Evolutionary conservation across 208 protist genomes (phyloP).

Genomic region (Trypanosoma rangeli): DNA sequence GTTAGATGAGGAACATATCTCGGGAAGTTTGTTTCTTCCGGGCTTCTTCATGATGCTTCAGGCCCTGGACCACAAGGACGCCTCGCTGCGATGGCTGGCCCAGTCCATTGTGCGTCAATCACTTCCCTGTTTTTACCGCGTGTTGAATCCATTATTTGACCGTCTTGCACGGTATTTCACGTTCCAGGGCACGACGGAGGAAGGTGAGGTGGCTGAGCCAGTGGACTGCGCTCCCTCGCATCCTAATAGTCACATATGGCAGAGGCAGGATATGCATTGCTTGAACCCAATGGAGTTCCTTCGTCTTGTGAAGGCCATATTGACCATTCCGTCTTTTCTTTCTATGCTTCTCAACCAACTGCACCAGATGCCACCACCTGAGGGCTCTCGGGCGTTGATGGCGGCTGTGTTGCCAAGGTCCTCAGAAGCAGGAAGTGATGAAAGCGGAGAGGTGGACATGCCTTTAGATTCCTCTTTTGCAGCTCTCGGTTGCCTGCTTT

Average conservation of each 20-base stretch:
- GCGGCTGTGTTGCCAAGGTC: not conserved
- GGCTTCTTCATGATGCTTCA: slow-evolving; percentile 25
- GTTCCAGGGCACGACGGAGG: not conserved
- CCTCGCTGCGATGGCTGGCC: slow-evolving; percentile 2
- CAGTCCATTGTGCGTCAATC: slow-evolving; percentile 22
- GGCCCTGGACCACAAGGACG: slow-evolving; percentile 7
- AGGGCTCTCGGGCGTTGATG: not conserved
- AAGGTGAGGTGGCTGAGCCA: not conserved
- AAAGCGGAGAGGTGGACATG: not conserved
- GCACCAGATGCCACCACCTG: slow-evolving; percentile 1
- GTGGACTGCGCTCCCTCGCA: not conserved
- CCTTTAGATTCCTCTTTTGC: slow-evolving; percentile 11
- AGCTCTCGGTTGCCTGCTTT: slow-evolving; percentile 1
- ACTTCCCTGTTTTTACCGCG: slow-evolving; percentile 10
- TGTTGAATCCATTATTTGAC: slow-evolving; percentile 19
- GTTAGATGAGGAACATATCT: slow-evolving; percentile 12
- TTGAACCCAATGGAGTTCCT: slow-evolving; percentile 9
- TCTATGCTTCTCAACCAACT: not conserved
- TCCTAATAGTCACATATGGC: not conserved
- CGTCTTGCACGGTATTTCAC: slow-evolving; percentile 5
- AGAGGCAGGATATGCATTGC: not conserved
- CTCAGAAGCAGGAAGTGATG: not conserved
- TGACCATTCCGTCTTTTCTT: slow-evolving; percentile 4
- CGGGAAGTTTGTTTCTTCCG: slow-evolving; percentile 16
- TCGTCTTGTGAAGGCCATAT: not conserved